These are phyloP conservation scores for Debaryomyces sp. DNA, from an alignment of 1,139 yeast genomes.

Conservation along the genomic window DNA sequence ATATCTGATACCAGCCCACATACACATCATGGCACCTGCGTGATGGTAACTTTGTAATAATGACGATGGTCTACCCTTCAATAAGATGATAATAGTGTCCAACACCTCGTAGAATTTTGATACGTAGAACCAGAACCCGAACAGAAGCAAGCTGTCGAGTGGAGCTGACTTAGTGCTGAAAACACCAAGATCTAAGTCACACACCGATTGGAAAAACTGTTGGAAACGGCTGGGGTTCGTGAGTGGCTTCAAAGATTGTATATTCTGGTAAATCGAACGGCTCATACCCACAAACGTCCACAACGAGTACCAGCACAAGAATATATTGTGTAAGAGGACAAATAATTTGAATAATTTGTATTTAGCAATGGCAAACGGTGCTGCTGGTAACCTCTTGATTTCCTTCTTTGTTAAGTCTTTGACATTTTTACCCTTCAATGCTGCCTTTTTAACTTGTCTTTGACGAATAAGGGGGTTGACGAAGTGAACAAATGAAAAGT, in stretches of 20 bases:
- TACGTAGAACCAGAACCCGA: conserved; percentile 69
- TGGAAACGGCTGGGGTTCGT: conserved; percentile 16
- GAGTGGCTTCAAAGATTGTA: conserved; percentile 26
- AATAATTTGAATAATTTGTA: conserved; percentile 52
- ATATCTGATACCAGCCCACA: conserved; percentile 80
- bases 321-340: conserved; percentile 64
- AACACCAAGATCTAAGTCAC: conserved; percentile 64
- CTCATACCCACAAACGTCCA: conserved; percentile 78
- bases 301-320: conserved; percentile 64
- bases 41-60: conserved; percentile 77
- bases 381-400: conserved; percentile 50
- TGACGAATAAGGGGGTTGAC: conserved; percentile 47
- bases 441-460: conserved; percentile 35
- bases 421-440: conserved; percentile 12
- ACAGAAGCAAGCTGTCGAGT: conserved; percentile 54
- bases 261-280: conserved; percentile 46
- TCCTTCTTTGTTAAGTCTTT: conserved; percentile 22
- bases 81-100: conserved; percentile 67
- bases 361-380: conserved; percentile 56
- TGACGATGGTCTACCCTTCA: conserved; percentile 71
- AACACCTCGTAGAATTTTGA: conserved; percentile 75
- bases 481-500: conserved; percentile 61
- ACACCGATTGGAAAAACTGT: conserved; percentile 57
- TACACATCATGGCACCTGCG: conserved; percentile 81
- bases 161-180: conserved; percentile 39